These are phyloP conservation scores for Solanum hybrid DNA, from an alignment of 305 asterid genomes.

Conservation along the genomic window DNA sequence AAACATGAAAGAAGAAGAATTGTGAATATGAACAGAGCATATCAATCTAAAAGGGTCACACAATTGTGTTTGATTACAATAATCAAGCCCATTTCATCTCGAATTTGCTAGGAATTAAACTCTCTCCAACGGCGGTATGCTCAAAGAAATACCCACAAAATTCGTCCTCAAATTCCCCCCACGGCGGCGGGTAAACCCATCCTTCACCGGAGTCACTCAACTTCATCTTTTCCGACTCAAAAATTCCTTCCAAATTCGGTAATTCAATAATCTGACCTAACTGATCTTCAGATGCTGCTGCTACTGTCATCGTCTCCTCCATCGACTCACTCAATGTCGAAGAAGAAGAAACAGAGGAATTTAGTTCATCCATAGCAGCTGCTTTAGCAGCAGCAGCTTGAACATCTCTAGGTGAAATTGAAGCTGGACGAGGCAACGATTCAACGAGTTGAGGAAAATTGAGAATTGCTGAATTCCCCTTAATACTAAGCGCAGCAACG, in stretches of 20 bases:
- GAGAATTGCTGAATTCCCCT: conserved; percentile 45
- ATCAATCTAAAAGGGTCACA: background rate
- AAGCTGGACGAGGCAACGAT: conserved; percentile 51
- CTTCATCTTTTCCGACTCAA: background rate
- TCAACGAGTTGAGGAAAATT: conserved; percentile 48
- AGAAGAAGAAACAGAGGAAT: background rate
- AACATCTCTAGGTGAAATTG: conserved; percentile 49
- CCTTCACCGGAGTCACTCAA: background rate
- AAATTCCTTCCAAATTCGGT: background rate
- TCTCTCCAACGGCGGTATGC: background rate
- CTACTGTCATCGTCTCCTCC: background rate
- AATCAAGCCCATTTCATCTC: background rate
- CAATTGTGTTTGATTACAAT: background rate
- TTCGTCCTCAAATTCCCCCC: background rate
- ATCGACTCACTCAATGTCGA: background rate
- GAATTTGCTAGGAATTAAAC: background rate
- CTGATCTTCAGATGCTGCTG: background rate
- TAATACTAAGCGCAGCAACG: conserved; percentile 54
- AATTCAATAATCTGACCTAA: conserved; percentile 4
- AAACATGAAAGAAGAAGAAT: background rate
- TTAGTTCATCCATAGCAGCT: conserved; percentile 29
- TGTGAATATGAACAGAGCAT: background rate
- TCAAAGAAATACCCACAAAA: background rate
- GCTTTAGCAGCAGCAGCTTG: conserved; percentile 73
- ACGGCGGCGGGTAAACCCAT: background rate